Evolutionary conservation across 768 basidiomycete species (phyloP).

Genomic region (Suillus lakei): DNA sequence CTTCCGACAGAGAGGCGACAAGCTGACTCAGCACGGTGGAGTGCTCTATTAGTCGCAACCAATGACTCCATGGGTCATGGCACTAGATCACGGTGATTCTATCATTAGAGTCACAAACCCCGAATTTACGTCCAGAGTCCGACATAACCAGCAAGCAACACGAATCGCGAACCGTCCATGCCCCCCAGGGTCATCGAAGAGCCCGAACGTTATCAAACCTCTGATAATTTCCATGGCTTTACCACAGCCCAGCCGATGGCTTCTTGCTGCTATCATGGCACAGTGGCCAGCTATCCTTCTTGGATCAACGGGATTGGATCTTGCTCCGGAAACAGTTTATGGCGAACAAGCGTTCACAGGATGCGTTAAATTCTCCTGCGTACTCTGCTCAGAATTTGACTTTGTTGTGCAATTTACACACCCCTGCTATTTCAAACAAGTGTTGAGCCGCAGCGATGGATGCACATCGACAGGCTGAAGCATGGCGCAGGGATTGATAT

Average conservation of each 20-base stretch:
- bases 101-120: background rate
- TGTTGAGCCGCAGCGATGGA: background rate
- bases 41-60: background rate
- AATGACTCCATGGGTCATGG: too few species aligned
- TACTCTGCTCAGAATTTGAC: background rate
- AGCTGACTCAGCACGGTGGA: slow-evolving; percentile 3
- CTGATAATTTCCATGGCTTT: background rate
- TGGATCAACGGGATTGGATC: background rate
- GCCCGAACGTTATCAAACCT: background rate
- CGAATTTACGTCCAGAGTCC: background rate
- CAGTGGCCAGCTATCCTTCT: background rate
- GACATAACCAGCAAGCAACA: background rate
- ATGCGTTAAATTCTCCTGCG: background rate
- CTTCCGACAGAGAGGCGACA: slow-evolving; percentile 9
- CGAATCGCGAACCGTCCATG: background rate
- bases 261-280: background rate
- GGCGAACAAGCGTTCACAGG: background rate
- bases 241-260: background rate
- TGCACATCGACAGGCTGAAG: background rate
- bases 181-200: background rate
- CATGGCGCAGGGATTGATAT: background rate
- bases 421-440: background rate
- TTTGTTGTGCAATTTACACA: background rate
- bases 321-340: background rate
- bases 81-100: too few species aligned